These are phyloP conservation scores for Apiospora malaysiana DNA, from an alignment of 2,329 filamentous ascomycete genomes.

Conservation along the genomic window DNA sequence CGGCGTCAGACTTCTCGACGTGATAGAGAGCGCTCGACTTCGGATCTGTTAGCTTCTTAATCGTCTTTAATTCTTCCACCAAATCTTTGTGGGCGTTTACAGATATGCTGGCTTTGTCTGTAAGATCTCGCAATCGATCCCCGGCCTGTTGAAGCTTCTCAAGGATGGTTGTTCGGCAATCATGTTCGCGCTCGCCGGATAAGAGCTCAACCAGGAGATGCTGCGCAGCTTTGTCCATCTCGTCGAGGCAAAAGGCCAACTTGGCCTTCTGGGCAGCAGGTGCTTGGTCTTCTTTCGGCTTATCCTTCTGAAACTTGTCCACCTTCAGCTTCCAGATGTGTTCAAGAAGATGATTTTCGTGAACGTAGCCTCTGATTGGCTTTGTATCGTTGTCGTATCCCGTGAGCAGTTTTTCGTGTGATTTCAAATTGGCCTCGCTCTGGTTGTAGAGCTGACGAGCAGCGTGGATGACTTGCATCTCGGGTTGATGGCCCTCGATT, in stretches of 20 bases:
- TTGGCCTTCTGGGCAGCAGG: conserved; percentile 34
- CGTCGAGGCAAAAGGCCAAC: conserved; percentile 33
- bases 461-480: not conserved
- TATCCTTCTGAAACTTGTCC: conserved; percentile 27
- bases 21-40: not conserved
- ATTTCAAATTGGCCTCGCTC: conserved; percentile 33
- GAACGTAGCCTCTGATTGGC: conserved; percentile 33
- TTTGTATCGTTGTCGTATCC: conserved; percentile 34
- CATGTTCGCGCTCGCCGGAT: not conserved
- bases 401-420: conserved; percentile 31
- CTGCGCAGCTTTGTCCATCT: conserved; percentile 32
- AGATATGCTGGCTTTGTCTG: not conserved
- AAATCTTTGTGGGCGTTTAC: not conserved
- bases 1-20: not conserved
- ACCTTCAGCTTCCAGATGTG: conserved; percentile 38
- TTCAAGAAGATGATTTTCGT: conserved; percentile 28
- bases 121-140: not conserved
- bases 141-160: not conserved
- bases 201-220: not conserved
- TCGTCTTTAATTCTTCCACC: not conserved
- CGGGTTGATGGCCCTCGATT: not conserved
- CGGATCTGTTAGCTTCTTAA: not conserved
- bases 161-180: not conserved
- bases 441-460: conserved; percentile 25
- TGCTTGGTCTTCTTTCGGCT: conserved; percentile 26